Base-by-base conservation (phyloP, 257 asterid species). In the Linaria vulgaris region DNA sequence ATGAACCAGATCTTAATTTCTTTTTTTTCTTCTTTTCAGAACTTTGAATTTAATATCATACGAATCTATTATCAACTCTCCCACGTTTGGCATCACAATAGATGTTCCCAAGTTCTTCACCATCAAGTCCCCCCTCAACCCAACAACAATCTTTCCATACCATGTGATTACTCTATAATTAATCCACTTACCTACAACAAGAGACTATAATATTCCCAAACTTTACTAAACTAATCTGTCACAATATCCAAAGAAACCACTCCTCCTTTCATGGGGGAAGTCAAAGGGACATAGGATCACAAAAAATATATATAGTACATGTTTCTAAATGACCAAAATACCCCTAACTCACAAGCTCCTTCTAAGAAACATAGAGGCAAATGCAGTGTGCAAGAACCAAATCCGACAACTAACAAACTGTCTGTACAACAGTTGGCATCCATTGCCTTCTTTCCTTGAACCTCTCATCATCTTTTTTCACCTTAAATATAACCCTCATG, bases 341-440 rank as follows among this genome's bases (percentile, higher is more conserved):
- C 73, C 73, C 80, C 38, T 22, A 5, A 1, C 7, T 15, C 8
- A 56, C 69, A 34, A 45, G 77, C 76, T 62, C 66, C 88, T 83
- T 83, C 81, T 60, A 1, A 71, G 88, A 83, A 86, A 72, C 60
- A 72, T 79, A 53, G 44, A 56, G 51, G 81, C 72, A 80, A 69
- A 72, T 65, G 64, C 67, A 59, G 73, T 58, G 59, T 56, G 68
- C 72, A 66, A 71, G 57, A 72, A 64, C 73, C 74, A 45, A 64
- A 67, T 73, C 94, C 76, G 84, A 79, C 86, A 74, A 60, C 66
- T 72, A 64, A 67, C 72, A 48, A 27, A 67, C 69, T 77, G 49
- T 68, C 79, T 78, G 79, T 73, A 59, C 62, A 68, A 71, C 64
- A 66, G 89, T 70, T 84, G 91, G 73, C 88, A 74, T 45, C 72